Evolutionary conservation across 1,139 yeast genomes (phyloP).

Genomic region (Blastobotrys petasosporus): DNA sequence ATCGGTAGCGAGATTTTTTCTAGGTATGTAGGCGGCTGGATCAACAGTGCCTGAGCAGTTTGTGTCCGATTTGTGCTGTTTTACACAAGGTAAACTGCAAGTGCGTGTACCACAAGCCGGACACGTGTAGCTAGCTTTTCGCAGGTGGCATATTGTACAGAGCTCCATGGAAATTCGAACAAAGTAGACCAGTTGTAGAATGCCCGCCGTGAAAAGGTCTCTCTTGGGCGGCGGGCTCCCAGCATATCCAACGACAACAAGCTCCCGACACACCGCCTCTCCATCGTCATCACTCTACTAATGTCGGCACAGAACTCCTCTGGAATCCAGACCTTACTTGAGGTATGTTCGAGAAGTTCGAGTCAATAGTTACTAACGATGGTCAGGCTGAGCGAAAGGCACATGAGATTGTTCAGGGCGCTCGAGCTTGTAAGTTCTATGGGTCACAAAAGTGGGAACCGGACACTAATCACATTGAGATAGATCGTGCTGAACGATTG

Average conservation of each 20-base stretch:
- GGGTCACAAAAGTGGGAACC: background rate
- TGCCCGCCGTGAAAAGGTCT: background rate
- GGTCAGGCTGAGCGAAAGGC: slow-evolving; percentile 87
- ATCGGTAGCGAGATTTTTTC: slow-evolving; percentile 2
- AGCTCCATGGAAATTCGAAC: background rate
- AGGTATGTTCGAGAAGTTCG: slow-evolving; percentile 25
- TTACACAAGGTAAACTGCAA: slow-evolving; percentile 69
- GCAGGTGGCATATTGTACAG: slow-evolving; percentile 18
- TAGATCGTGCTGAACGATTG: slow-evolving; percentile 74
- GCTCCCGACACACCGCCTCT: slow-evolving; percentile 2
- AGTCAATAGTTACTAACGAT: slow-evolving; percentile 1
- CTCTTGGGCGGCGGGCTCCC: slow-evolving; percentile 1
- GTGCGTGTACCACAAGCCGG: slow-evolving; percentile 69
- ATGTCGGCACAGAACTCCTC: slow-evolving; percentile 39
- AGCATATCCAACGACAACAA: background rate
- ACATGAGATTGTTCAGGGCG: slow-evolving; percentile 86
- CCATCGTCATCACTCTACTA: slow-evolving; percentile 5
- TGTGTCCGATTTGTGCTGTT: slow-evolving; percentile 55
- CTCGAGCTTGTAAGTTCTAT: slow-evolving; percentile 56
- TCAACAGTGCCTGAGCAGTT: slow-evolving; percentile 67
- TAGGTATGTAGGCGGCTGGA: slow-evolving; percentile 50
- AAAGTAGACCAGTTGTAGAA: too few relatives aligned
- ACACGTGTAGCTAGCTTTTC: slow-evolving; percentile 60
- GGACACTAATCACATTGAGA: background rate
- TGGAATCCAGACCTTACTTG: slow-evolving; percentile 41